Conservation (phyloP, 2,329 filamentous ascomycete genomes). For the Westerdykella sp. region DNA sequence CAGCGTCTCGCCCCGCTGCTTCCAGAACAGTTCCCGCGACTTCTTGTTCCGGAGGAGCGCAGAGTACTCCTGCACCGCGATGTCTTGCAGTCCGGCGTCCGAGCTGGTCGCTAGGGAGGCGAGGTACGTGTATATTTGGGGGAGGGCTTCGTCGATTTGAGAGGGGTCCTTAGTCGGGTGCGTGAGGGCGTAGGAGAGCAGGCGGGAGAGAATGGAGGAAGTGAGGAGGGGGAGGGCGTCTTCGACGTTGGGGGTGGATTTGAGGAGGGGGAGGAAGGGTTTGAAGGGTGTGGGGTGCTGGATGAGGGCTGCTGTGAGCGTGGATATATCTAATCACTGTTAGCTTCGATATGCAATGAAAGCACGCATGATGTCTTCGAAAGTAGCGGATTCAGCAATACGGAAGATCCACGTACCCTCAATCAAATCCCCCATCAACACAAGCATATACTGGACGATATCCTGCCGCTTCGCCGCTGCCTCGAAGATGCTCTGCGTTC, state of each 20-base stretch:
- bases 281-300: slow-evolving; percentile 64
- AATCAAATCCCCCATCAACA: slow-evolving; percentile 79
- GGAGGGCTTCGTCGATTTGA: slow-evolving; percentile 69
- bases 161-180: slow-evolving; percentile 53
- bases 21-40: slow-evolving; percentile 81
- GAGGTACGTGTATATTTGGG: slow-evolving; percentile 78
- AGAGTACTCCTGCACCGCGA: slow-evolving; percentile 88
- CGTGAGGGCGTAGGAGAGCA: slow-evolving; percentile 61
- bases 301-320: slow-evolving; percentile 69
- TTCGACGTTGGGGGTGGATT: slow-evolving; percentile 73
- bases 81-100: slow-evolving; percentile 88
- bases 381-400: background rate
- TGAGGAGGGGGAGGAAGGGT: slow-evolving; percentile 77
- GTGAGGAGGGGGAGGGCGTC: slow-evolving; percentile 86
- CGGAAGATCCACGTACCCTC: slow-evolving; percentile 53
- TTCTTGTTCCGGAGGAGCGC: slow-evolving; percentile 68
- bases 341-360: background rate
- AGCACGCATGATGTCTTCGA: background rate
- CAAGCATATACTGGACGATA: slow-evolving; percentile 91
- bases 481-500: slow-evolving; percentile 71
- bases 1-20: slow-evolving; percentile 78
- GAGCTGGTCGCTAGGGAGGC: slow-evolving; percentile 75
- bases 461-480: slow-evolving; percentile 73
- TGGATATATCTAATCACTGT: slow-evolving; percentile 60
- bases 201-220: slow-evolving; percentile 74